Conservation (phyloP, 2,329 filamentous ascomycete genomes). For the Corinectria fuckeliana region DNA sequence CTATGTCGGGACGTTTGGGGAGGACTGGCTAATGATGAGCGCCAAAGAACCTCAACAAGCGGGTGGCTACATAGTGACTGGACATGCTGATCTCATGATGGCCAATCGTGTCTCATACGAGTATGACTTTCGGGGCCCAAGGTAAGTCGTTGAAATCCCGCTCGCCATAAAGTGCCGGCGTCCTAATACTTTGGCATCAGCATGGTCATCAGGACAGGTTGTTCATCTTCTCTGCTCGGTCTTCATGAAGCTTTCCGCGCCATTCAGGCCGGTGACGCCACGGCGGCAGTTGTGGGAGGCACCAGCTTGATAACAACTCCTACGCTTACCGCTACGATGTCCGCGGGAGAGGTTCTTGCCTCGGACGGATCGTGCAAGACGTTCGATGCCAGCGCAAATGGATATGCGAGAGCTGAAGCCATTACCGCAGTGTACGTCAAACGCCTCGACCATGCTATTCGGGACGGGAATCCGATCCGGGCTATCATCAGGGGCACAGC, state of each 20-base stretch:
- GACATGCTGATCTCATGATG: background rate
- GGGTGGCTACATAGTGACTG: background rate
- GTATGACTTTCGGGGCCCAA: background rate
- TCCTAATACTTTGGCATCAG: slow-evolving; percentile 20
- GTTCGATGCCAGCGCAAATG: slow-evolving; percentile 51
- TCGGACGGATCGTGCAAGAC: slow-evolving; percentile 36
- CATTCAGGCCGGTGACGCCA: slow-evolving; percentile 37
- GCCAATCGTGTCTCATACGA: background rate
- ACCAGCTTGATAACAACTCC: slow-evolving; percentile 43
- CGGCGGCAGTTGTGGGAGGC: slow-evolving; percentile 42
- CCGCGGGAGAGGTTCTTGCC: slow-evolving; percentile 34
- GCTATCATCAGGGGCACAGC: slow-evolving; percentile 43
- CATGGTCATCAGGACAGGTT: slow-evolving; percentile 45
- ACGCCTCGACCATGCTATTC: slow-evolving; percentile 50
- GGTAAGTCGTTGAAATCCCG: background rate
- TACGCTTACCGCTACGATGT: slow-evolving; percentile 34
- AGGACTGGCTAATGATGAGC: background rate
- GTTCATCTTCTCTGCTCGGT: slow-evolving; percentile 41
- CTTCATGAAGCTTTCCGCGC: slow-evolving; percentile 43
- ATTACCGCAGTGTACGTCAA: slow-evolving; percentile 51
- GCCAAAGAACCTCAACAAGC: slow-evolving; percentile 7
- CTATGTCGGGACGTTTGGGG: background rate
- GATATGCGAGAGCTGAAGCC: slow-evolving; percentile 56
- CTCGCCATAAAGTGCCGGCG: background rate
- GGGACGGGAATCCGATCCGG: slow-evolving; percentile 48